A percentile compares a stretch with the other conserved stretches of the same genome.
These are phyloP conservation scores for Phytopythium oedochilum DNA, from an alignment of 352 stramenopile species.

Conservation along the genomic window DNA sequence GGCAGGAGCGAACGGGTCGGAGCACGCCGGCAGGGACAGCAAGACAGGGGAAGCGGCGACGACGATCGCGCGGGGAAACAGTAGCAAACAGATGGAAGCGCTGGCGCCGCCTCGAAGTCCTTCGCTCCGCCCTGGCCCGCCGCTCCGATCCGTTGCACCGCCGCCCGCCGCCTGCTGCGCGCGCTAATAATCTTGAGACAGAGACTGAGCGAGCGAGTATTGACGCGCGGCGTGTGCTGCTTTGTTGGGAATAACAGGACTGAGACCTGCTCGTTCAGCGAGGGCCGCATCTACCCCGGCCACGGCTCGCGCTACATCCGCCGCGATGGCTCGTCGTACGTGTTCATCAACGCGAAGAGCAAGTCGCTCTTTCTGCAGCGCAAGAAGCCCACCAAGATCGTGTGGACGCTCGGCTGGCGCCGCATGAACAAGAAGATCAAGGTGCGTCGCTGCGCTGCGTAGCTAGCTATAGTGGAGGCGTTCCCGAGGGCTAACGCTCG, in stretches of 20 bases:
- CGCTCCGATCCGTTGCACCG: neutral
- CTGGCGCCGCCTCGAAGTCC: too few relatives aligned
- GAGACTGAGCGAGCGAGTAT: too few relatives aligned
- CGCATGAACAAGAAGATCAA: constrained; percentile 99
- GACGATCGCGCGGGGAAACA: neutral
- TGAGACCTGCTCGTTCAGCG: constrained; percentile 89
- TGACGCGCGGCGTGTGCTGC: neutral
- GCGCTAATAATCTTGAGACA: too few relatives aligned
- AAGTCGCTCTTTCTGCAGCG: constrained; percentile 98
- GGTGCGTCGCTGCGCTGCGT: constrained; percentile 27
- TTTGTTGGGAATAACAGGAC: constrained; percentile 37
- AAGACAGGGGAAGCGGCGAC: neutral
- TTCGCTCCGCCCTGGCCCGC: neutral
- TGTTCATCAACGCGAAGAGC: constrained; percentile 96
- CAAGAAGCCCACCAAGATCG: constrained; percentile 99
- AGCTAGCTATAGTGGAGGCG: neutral
- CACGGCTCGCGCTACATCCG: constrained; percentile 99
- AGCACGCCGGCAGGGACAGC: too few relatives aligned
- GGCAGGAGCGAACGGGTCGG: neutral
- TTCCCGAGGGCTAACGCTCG: neutral
- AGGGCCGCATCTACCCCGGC: constrained; percentile 96
- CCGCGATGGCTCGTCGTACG: constrained; percentile 95
- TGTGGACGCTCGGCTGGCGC: constrained; percentile 97
- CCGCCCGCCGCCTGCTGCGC: too few relatives aligned
- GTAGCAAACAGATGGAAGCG: neutral